A percentile compares a stretch with the other conserved stretches of the same genome.
Conservation (phyloP, 2,329 filamentous ascomycete genomes). For the Talaromyces albobiverticillius region DNA sequence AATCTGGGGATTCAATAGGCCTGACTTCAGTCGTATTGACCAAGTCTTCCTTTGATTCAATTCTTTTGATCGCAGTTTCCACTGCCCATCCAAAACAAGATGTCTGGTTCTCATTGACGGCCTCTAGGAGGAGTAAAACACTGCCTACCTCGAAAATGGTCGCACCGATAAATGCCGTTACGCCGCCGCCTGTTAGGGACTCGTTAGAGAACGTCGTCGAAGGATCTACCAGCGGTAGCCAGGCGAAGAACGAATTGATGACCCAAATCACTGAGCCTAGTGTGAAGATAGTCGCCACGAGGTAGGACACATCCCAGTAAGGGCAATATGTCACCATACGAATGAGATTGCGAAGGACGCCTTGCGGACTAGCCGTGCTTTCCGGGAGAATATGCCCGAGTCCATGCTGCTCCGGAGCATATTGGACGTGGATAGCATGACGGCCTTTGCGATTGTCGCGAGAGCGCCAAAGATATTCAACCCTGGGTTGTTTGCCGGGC, state of each 20-base stretch:
- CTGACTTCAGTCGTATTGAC: conserved; percentile 17
- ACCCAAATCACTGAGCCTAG: conserved; percentile 55
- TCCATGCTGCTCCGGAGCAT: conserved; percentile 18
- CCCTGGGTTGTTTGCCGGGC: conserved; percentile 11
- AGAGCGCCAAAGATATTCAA: conserved; percentile 40
- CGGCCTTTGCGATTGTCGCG: conserved; percentile 50
- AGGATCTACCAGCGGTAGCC: conserved; percentile 57
- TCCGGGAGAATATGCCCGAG: conserved; percentile 28
- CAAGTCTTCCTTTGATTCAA: conserved; percentile 17
- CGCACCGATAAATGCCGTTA: conserved; percentile 65
- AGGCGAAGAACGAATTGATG: conserved; percentile 63
- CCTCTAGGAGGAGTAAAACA: conserved; percentile 63
- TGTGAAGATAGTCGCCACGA: conserved; percentile 55
- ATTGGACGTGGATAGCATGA: conserved; percentile 38
- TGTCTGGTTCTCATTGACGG: conserved; percentile 63
- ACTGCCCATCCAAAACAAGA: conserved; percentile 70
- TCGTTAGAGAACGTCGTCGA: conserved; percentile 55
- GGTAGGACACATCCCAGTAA: conserved; percentile 57
- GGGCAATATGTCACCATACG: conserved; percentile 53
- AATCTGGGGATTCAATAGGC: conserved; percentile 22
- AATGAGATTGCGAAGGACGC: conserved; percentile 36
- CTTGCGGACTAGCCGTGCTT: conserved; percentile 29
- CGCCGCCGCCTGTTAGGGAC: conserved; percentile 53
- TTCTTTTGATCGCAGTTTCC: conserved; percentile 47
- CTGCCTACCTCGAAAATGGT: conserved; percentile 65